A percentile compares a stretch with the other conserved stretches of the same genome.
phyloP scores from a whole-genome alignment of 805 yeast genomes.

The Candida pini region DNA sequence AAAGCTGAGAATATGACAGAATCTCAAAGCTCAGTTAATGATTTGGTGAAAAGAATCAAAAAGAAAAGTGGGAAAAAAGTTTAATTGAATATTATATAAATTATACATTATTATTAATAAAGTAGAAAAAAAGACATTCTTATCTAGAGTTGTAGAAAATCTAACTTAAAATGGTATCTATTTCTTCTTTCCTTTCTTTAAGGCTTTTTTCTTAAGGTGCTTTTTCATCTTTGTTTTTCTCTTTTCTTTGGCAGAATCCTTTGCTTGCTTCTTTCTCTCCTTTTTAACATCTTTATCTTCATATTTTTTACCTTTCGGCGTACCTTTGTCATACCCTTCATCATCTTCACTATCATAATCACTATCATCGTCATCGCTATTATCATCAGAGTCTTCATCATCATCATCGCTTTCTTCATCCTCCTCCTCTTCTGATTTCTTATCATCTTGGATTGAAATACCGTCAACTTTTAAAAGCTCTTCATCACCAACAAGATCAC shows the following conservation, averaged over 20 bases:
- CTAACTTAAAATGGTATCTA: constrained; percentile 1
- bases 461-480: constrained; percentile 22
- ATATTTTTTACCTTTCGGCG: constrained; percentile 64
- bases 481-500: constrained; percentile 48
- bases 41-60: constrained; percentile 48
- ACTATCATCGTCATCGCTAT: constrained; percentile 24
- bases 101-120: too few species aligned
- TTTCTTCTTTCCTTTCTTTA: constrained; percentile 39
- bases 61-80: constrained; percentile 11
- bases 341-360: constrained; percentile 9
- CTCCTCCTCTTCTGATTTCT: constrained; percentile 24
- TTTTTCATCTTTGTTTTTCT: constrained; percentile 80
- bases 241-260: constrained; percentile 72
- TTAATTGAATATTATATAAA: background rate
- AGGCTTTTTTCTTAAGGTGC: constrained; percentile 70
- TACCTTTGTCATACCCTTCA: constrained; percentile 17
- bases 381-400: constrained; percentile 11
- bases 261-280: constrained; percentile 68
- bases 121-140: too few species aligned
- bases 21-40: constrained; percentile 4
- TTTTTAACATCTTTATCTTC: constrained; percentile 77
- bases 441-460: constrained; percentile 20
- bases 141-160: too few species aligned
- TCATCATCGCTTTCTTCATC: constrained; percentile 24
- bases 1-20: constrained; percentile 3